Evolutionary conservation across 371 early-diverging fungal species (phyloP).

Genomic region (Blakeslea trispora): DNA sequence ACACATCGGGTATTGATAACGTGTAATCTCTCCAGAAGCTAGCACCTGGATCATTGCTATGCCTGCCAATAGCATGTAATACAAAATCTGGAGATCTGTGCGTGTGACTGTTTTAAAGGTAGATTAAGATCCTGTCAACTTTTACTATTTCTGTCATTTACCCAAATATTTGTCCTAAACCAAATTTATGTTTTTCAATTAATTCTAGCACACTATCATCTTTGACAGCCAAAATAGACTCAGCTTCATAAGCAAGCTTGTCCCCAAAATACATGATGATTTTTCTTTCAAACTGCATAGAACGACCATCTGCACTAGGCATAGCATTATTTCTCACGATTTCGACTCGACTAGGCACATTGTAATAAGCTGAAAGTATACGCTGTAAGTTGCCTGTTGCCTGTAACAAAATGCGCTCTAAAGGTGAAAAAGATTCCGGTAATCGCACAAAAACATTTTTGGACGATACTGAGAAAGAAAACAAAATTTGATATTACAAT

Average conservation of each 20-base stretch:
- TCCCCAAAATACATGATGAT: slow-evolving; percentile 45
- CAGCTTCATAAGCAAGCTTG: slow-evolving; percentile 44
- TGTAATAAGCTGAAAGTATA: slow-evolving; percentile 47
- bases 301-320: neutral
- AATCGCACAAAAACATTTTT: slow-evolving; percentile 42
- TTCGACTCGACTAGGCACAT: slow-evolving; percentile 44
- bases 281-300: slow-evolving; percentile 39
- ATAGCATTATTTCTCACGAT: slow-evolving; percentile 36
- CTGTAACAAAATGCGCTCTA: slow-evolving; percentile 50
- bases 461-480: slow-evolving; percentile 36
- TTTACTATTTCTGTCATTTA: slow-evolving; percentile 14
- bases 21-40: slow-evolving; percentile 54
- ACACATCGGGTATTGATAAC: slow-evolving; percentile 30
- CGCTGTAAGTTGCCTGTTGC: slow-evolving; percentile 48
- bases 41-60: slow-evolving; percentile 38
- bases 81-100: slow-evolving; percentile 42
- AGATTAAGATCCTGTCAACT: neutral
- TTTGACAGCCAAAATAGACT: slow-evolving; percentile 42
- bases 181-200: slow-evolving; percentile 47
- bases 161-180: slow-evolving; percentile 54
- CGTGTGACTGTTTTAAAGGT: slow-evolving; percentile 29
- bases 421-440: slow-evolving; percentile 40
- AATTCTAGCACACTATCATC: slow-evolving; percentile 35
- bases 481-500: neutral
- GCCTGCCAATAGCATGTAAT: slow-evolving; percentile 43